phyloP scores from a whole-genome alignment of 2,329 filamentous ascomycete species.

The Onygena corvina region DNA sequence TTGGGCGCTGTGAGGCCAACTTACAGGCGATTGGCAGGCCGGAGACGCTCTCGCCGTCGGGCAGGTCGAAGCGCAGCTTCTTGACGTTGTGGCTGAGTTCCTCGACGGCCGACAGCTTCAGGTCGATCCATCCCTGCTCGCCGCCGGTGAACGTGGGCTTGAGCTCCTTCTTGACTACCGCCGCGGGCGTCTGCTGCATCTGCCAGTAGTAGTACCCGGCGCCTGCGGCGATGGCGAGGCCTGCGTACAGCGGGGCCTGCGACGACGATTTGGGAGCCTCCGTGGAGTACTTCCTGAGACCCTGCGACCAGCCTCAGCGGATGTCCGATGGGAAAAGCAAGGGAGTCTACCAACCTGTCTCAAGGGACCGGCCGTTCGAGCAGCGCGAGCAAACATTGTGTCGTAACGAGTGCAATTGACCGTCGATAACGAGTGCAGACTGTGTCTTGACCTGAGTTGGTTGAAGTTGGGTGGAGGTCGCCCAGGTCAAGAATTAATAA shows the following conservation, averaged over 20 bases:
- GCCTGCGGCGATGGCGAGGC: constrained; percentile 36
- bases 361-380: constrained; percentile 52
- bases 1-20: constrained; percentile 21
- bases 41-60: constrained; percentile 70
- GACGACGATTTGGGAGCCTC: constrained; percentile 34
- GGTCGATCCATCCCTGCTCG: constrained; percentile 75
- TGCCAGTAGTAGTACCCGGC: constrained; percentile 45
- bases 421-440: background rate
- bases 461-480: background rate
- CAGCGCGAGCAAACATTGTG: constrained; percentile 54
- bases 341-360: constrained; percentile 44
- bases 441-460: constrained; percentile 21
- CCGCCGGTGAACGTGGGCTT: constrained; percentile 60
- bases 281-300: constrained; percentile 61
- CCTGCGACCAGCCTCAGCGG: constrained; percentile 33
- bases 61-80: constrained; percentile 75
- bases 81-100: constrained; percentile 90
- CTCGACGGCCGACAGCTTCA: constrained; percentile 69
- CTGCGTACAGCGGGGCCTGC: constrained; percentile 49
- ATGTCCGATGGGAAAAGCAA: constrained; percentile 6
- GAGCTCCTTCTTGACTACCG: constrained; percentile 26
- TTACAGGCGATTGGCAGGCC: constrained; percentile 66
- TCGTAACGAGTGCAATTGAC: too few relatives aligned
- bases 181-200: constrained; percentile 23
- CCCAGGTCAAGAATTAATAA: constrained; percentile 1